phyloP scores from a whole-genome alignment of 345 rosid species.

The Conringia planisiliqua region DNA sequence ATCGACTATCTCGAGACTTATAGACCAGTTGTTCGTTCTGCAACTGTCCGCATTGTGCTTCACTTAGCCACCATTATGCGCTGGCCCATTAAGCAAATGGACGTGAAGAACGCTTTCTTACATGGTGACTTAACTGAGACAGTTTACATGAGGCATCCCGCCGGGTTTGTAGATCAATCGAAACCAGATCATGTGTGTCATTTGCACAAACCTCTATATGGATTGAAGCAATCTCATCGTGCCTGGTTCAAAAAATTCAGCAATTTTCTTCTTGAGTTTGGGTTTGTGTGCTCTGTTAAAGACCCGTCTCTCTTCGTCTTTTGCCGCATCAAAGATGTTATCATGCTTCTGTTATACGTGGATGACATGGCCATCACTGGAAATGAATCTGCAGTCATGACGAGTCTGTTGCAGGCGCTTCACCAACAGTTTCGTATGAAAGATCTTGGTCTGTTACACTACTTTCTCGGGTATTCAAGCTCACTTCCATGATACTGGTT shows the following conservation, averaged over 20 bases:
- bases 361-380: background rate
- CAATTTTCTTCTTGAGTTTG: no score
- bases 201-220: background rate
- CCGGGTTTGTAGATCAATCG: no score
- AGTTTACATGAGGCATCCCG: no score
- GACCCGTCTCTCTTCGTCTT: background rate
- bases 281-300: no score
- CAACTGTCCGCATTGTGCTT: background rate
- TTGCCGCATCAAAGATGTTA: rapidly evolving
- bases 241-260: no score
- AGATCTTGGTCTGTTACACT: background rate
- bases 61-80: background rate
- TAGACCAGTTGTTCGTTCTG: background rate
- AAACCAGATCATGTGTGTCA: background rate
- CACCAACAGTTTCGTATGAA: background rate
- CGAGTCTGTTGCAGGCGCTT: background rate
- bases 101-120: no score
- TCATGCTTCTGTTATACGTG: background rate
- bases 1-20: background rate
- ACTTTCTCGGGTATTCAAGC: background rate
- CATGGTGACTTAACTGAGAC: no score
- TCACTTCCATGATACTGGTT: background rate
- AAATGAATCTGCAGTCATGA: background rate
- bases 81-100: background rate
- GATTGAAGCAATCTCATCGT: background rate